Base-by-base conservation (phyloP, 495 filamentous ascomycete genomes). In the Tetracladium setigerum region DNA sequence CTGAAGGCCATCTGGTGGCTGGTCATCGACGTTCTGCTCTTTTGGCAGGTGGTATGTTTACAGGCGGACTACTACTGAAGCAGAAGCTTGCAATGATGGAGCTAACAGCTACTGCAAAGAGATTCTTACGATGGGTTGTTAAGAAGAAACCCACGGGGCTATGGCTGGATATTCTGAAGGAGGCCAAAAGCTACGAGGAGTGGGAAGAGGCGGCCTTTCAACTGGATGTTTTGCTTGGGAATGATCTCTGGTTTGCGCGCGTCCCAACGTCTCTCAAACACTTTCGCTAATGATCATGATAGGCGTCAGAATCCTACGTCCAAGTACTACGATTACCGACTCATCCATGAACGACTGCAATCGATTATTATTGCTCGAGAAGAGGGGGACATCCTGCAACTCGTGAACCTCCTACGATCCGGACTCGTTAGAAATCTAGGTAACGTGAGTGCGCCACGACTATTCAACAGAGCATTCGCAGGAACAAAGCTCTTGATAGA, bases 401-500 rank as follows among this genome's bases (percentile, higher is more conserved):
- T 96, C 2, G 79, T 86, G 19, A 87, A 87, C 53, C 73, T 94
- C 5, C 74, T 95, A 22, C 85, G 88, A 6, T 88, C 84, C 6
- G 89, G 91, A 6, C 76, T 95, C 5, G 85, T 97, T 36, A 81
- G 91, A 19, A 96, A 95, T 55, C 71, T 95, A 8, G 90, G 88
- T 30, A 92, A 95, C 56, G 95, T 97, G 47, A 86, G 87, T 1
- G 74, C 81, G 2, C 78, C 86, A n/a, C 83, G 82, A 49, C 67
- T 97, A 2, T 97, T 86, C 66, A 90, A 89, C 50, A 74, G 83
- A 41, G 82, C 86, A 11, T 94, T 95, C 58, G 83, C 84, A 2
- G 91, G 91, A 11, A 95, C 89, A 3, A 97, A 97, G 62, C 74
- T 83, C 17, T 63, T 94, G 18, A 91, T 97, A 48, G 89, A 95